Evolutionary conservation across 805 yeast genomes (phyloP), one percentile per base, ranked within the genome.

Genomic region (Candida coleopterorum): DNA sequence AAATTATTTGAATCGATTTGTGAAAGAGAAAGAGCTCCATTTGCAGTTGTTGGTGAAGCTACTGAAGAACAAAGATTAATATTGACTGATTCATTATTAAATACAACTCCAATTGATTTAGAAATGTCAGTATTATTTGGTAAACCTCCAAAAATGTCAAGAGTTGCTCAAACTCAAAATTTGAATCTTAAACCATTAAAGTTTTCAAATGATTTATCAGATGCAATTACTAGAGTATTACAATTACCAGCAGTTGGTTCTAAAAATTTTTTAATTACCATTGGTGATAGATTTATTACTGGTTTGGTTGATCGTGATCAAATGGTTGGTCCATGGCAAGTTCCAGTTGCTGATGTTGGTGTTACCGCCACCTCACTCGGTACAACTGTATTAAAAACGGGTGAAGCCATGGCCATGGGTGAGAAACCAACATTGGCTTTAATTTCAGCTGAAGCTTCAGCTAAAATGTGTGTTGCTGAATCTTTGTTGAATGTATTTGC

Each of bases 281-380:
- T 93, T 56, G 98, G 96, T 62, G 98, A 93, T 64, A 81, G 98
- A 65, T 75, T 94, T n/a, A 93, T 93, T 44, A 90, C 97, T 20
- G 98, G 98, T 38, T 74, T 93, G 49, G 82, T 93, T 43, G 97
- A 94, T 53, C 81, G 98, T 58, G 98, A 93, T 60, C 98, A 93
- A 68, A 81, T 89, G 81, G 97, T 93, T 42, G 98, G 98, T 26
- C 97, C 97, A 56, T 93, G 97, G 97, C 99, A 93, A 71, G 93
- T 85, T 8, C 98, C 99, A 33, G 97, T 93, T 22, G 93, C 97
- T 12, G 97, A 93, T 57, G 97, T 89, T 38, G 97, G 96, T 65
- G 96, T 93, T 37, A 89, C 97, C 17, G 83, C 84, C 41, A 81
- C 97, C 0, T 84, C 96, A 2, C 71, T 87, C 35, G 96, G 96